Evolutionary conservation across 768 basidiomycete species (phyloP).

Genomic region (Kockovaella imperatae): DNA sequence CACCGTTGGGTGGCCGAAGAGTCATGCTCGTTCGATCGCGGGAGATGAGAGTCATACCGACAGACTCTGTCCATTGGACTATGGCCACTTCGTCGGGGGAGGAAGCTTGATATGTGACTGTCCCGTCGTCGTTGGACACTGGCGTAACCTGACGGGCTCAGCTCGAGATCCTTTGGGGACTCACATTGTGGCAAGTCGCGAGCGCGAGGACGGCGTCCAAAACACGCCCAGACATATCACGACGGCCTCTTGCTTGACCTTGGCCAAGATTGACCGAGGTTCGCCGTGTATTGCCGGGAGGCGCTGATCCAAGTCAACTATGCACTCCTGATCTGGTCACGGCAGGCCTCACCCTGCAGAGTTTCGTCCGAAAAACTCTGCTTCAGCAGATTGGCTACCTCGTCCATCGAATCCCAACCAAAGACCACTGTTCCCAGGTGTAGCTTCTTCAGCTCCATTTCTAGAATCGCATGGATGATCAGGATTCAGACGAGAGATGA

Average conservation of each 20-base stretch:
- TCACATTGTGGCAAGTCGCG: constrained; percentile 90
- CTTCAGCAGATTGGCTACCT: constrained; percentile 85
- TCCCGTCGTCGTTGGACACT: constrained; percentile 85
- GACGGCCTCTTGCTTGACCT: constrained; percentile 69
- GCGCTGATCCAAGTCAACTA: no score
- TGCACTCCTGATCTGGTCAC: no score
- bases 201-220: constrained; percentile 87
- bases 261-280: no score
- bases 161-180: constrained; percentile 30
- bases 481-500: not conserved
- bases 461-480: constrained; percentile 47
- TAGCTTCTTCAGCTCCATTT: constrained; percentile 99
- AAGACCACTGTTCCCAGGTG: constrained; percentile 99
- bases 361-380: constrained; percentile 65
- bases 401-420: constrained; percentile 97
- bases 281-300: no score
- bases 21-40: constrained; percentile 89
- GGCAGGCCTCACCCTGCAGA: constrained; percentile 51
- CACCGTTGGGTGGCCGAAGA: constrained; percentile 63
- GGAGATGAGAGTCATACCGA: constrained; percentile 78
- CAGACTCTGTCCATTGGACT: constrained; percentile 91
- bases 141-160: constrained; percentile 69
- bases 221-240: constrained; percentile 91
- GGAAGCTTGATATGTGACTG: constrained; percentile 93
- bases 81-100: constrained; percentile 99